Base-by-base conservation (phyloP, 495 filamentous ascomycete species). In the Xanthoparmelia taractica region DNA sequence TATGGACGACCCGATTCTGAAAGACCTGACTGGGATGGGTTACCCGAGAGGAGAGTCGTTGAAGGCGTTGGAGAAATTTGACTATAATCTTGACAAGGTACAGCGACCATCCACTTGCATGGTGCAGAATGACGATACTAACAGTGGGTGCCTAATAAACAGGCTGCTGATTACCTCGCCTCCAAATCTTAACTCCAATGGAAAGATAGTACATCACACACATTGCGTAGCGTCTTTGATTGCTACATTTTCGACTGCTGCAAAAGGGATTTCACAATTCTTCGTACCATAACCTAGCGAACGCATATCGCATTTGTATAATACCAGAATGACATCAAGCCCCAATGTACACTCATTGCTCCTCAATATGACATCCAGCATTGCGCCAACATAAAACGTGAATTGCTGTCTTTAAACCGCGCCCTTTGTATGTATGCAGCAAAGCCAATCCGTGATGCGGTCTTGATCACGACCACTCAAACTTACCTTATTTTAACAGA, bases 1-100 rank as follows among this genome's bases (percentile, higher is more conserved):
- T 65, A 87, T 92, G 71, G 92, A 97, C 72, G 93, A 97, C 72
- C 89, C 90, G 29, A 93, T 96, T 56, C 77, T 97, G 61, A 92
- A 94, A 77, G 87, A 91, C 65, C 72, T 98, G 72, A 96, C 90
- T 15, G 84, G 82, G 33, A 95, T 97, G 92, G 94, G 94, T 4
- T 98, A 94, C 74, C 79, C 86, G 33, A 79, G 94, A 48, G 81
- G 82, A 8, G 86, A 89, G 52, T 88, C 90, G n/a, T 78, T 97
- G 37, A 79, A 77, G 60, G 94, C 94, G 40, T 75, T 98, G 71
- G 94, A 97, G 79, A 92, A 91, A 74, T 94, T 86, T 74, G 92
- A 96, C 71, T 96, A 96, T 74, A 92, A 97, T 75, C 79, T 96
- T 70, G 91, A 96, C 72, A 89, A 91, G 86, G 94, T 96, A 78